These are phyloP conservation scores for Coprinellus aureogranulatus DNA, from an alignment of 768 basidiomycete species.

Conservation along the genomic window DNA sequence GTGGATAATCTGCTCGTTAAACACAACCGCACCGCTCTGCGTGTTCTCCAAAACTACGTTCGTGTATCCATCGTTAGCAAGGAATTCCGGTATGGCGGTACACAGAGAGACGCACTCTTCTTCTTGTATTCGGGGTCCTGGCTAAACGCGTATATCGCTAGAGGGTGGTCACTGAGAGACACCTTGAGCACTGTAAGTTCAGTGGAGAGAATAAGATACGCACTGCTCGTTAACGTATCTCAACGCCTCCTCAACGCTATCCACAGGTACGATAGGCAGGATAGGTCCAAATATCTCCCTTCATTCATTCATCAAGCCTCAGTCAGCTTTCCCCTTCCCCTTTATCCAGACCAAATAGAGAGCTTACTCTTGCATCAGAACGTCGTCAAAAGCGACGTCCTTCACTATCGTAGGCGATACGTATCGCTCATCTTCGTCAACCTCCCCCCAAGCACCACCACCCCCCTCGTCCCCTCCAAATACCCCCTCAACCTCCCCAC, in stretches of 20 bases:
- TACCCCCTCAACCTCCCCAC: constrained; percentile 52
- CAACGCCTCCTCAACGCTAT: constrained; percentile 69
- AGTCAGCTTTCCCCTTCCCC: too few species aligned
- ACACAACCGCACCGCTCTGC: constrained; percentile 64
- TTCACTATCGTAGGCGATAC: constrained; percentile 74
- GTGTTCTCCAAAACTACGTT: constrained; percentile 64
- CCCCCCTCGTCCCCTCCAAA: constrained; percentile 66
- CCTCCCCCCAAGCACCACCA: constrained; percentile 63
- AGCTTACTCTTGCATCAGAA: constrained; percentile 73
- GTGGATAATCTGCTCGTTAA: constrained; percentile 72
- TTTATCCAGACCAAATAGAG: too few species aligned
- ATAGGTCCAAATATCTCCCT: constrained; percentile 88
- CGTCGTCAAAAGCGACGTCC: constrained; percentile 60
- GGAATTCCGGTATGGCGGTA: background rate
- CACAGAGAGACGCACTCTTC: constrained; percentile 56
- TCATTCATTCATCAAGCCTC: too few species aligned
- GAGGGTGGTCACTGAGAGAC: constrained; percentile 59
- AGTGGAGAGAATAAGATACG: constrained; percentile 10
- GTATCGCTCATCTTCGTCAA: constrained; percentile 54
- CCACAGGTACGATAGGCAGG: constrained; percentile 70
- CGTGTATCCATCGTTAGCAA: background rate
- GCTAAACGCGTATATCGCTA: constrained; percentile 77
- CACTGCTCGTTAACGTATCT: constrained; percentile 62
- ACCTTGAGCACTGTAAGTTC: background rate
- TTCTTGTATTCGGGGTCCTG: constrained; percentile 54